Conservation (phyloP, 208 protist species). For the Wallacemonas rigidus region DNA sequence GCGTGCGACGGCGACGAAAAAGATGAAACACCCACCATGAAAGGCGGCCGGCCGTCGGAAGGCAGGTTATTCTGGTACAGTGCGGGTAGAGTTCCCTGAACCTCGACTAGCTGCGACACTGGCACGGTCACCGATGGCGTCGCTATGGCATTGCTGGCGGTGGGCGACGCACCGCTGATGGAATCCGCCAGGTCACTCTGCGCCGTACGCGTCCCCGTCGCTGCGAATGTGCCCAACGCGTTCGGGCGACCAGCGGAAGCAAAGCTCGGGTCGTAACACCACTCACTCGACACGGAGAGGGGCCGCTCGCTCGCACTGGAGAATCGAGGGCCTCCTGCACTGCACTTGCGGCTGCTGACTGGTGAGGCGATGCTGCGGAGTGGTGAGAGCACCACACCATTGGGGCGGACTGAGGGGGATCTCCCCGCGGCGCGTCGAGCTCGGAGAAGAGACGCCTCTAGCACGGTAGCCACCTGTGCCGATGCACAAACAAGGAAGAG, state of each 20-base stretch:
- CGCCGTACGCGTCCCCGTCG: neutral
- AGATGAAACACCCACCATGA: neutral
- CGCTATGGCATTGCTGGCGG: too few relatives aligned
- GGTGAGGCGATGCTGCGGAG: too few relatives aligned
- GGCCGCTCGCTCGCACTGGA: too few relatives aligned
- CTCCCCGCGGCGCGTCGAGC: neutral
- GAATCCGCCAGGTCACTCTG: too few relatives aligned
- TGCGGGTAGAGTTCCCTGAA: neutral
- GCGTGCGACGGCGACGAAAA: neutral
- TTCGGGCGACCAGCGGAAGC: neutral
- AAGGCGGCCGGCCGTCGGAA: neutral
- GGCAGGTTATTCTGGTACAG: neutral
- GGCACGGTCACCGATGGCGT: too few relatives aligned
- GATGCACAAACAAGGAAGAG: conserved; percentile 40
- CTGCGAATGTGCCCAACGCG: neutral
- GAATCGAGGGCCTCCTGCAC: too few relatives aligned
- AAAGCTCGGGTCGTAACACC: conserved; percentile 1
- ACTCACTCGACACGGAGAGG: too few relatives aligned
- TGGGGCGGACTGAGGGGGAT: too few relatives aligned
- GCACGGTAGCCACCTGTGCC: neutral
- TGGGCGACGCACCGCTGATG: too few relatives aligned
- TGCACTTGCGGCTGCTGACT: too few relatives aligned
- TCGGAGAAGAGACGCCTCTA: neutral
- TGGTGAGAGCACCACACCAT: too few relatives aligned
- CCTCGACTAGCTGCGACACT: too few relatives aligned